Evolutionary conservation across 2,329 filamentous ascomycete genomes (phyloP).

Genomic region (Hawksworthiomyces lignivorus): DNA sequence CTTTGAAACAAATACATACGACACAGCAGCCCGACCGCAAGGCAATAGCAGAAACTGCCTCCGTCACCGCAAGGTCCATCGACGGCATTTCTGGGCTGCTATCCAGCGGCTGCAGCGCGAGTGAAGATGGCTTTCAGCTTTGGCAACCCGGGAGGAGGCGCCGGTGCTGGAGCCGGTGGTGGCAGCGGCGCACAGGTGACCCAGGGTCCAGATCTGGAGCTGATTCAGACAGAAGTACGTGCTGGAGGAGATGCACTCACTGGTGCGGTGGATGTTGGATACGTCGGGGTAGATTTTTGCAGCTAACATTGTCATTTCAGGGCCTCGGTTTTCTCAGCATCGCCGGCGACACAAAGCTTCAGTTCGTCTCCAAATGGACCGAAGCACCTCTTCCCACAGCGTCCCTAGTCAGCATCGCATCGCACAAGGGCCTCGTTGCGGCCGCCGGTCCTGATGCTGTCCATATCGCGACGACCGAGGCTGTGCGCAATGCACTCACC

Average conservation of each 20-base stretch:
- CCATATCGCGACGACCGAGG: conserved; percentile 67
- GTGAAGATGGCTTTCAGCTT: conserved; percentile 58
- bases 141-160: conserved; percentile 36
- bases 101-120: conserved; percentile 6
- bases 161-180: conserved; percentile 32
- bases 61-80: conserved; percentile 4
- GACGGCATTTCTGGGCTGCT: conserved; percentile 7
- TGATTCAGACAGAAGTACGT: conserved; percentile 78
- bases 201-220: conserved; percentile 59
- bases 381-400: conserved; percentile 66
- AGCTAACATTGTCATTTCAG: conserved; percentile 28
- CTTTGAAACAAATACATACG: background rate
- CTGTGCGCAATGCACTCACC: conserved; percentile 68
- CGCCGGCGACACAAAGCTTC: conserved; percentile 73
- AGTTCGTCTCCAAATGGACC: conserved; percentile 73
- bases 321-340: conserved; percentile 75
- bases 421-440: conserved; percentile 71
- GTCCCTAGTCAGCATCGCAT: conserved; percentile 77
- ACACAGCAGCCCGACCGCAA: background rate
- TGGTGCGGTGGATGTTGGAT: too few relatives aligned
- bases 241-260: too few relatives aligned
- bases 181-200: conserved; percentile 28
- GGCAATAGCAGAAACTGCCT: background rate
- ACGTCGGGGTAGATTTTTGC: too few relatives aligned
- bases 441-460: conserved; percentile 79